Percentiles rank a stretch among this genome's conserved stretches.
These are phyloP conservation scores for Calocybe cyanea DNA, from an alignment of 768 basidiomycete species.

Conservation along the genomic window DNA sequence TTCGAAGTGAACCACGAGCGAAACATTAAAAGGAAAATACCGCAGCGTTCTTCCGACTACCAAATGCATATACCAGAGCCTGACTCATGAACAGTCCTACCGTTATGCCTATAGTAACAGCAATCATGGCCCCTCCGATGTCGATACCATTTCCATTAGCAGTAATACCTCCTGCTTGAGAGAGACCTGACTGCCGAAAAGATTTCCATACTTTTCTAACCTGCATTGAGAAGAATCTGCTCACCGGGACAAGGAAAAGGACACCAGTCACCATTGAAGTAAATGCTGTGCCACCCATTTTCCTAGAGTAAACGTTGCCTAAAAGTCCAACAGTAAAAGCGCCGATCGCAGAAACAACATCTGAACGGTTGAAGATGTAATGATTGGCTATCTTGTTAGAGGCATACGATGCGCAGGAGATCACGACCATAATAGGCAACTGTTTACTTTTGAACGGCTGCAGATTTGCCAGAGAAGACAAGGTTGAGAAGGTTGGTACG, in stretches of 20 bases:
- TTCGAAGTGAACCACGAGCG: not conserved
- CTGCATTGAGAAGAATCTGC: constrained; percentile 25
- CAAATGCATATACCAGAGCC: constrained; percentile 83
- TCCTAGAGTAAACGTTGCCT: constrained; percentile 78
- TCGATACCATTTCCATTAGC: constrained; percentile 80
- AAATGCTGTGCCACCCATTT: constrained; percentile 83
- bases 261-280: constrained; percentile 91
- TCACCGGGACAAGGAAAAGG: constrained; percentile 78
- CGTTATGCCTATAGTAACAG: constrained; percentile 88
- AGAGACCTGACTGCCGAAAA: constrained; percentile 69
- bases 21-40: constrained; percentile 71
- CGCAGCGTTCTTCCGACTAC: constrained; percentile 77
- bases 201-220: constrained; percentile 1
- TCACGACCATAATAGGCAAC: constrained; percentile 78
- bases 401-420: constrained; percentile 75
- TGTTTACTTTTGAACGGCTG: constrained; percentile 73
- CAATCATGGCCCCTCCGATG: constrained; percentile 83
- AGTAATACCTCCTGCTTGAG: constrained; percentile 82
- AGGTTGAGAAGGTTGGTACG: constrained; percentile 68
- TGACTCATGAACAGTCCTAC: constrained; percentile 88
- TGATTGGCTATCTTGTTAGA: constrained; percentile 82
- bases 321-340: constrained; percentile 78
- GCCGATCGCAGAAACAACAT: constrained; percentile 81
- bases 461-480: constrained; percentile 72
- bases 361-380: constrained; percentile 81